These are phyloP conservation scores for Phaseolus lunatus DNA, from an alignment of 306 rosid species.

Conservation along the genomic window DNA sequence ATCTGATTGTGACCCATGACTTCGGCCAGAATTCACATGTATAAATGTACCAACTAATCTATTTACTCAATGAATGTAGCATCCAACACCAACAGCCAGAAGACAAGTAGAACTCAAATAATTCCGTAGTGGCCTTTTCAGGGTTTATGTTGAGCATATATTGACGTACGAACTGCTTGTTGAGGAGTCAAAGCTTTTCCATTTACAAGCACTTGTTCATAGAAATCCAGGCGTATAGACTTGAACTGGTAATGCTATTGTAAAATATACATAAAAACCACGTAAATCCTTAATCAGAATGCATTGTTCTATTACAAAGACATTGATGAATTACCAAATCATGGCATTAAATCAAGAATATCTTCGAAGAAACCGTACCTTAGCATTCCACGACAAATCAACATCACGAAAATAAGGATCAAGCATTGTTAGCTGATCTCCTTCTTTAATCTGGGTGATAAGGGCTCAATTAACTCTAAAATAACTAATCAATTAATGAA, in stretches of 20 bases:
- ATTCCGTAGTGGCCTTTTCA: slow-evolving; percentile 42
- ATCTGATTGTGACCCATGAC: slow-evolving; percentile 35
- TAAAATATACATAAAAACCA: slow-evolving; percentile 30
- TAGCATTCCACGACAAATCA: slow-evolving; percentile 76
- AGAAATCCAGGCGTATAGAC: slow-evolving; percentile 85
- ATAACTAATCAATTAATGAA: slow-evolving; percentile 41
- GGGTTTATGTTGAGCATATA: slow-evolving; percentile 85
- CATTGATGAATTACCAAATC: slow-evolving; percentile 1
- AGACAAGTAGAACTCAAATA: slow-evolving; percentile 37
- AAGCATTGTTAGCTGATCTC: slow-evolving; percentile 78
- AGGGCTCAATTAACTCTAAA: slow-evolving; percentile 38
- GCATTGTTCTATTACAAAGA: background rate
- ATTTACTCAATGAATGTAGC: slow-evolving; percentile 42
- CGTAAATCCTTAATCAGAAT: slow-evolving; percentile 39
- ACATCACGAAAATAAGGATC: slow-evolving; percentile 69
- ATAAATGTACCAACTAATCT: slow-evolving; percentile 42
- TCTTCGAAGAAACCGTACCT: slow-evolving; percentile 55
- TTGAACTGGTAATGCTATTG: slow-evolving; percentile 79
- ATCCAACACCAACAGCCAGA: slow-evolving; percentile 37
- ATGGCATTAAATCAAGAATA: slow-evolving; percentile 34
- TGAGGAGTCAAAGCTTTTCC: slow-evolving; percentile 76
- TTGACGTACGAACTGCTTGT: slow-evolving; percentile 69
- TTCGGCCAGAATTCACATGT: slow-evolving; percentile 42
- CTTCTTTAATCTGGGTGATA: slow-evolving; percentile 82
- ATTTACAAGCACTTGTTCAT: slow-evolving; percentile 83